Evolutionary conservation across 2,329 filamentous ascomycete genomes (phyloP).

Genomic region (Seiridium cupressi): DNA sequence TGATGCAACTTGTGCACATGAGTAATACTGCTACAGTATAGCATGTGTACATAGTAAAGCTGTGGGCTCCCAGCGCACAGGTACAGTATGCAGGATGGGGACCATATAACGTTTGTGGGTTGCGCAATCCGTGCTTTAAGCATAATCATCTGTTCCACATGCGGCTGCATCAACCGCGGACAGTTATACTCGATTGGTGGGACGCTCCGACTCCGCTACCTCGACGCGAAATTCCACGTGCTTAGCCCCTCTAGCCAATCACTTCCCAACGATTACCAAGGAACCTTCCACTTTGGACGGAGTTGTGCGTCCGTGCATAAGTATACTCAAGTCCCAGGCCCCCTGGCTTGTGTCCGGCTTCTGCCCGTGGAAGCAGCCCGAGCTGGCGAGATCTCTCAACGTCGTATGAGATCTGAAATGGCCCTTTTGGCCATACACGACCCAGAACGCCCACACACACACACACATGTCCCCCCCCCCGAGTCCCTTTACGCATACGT

Average conservation of each 20-base stretch:
- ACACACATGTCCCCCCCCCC: background rate
- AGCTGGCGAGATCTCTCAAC: background rate
- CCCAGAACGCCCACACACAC: background rate
- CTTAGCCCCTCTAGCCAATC: background rate
- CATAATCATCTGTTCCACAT: background rate
- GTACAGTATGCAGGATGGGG: background rate
- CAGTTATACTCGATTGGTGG: constrained; percentile 3
- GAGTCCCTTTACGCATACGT: background rate
- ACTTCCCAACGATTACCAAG: background rate
- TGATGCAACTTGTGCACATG: too few relatives aligned
- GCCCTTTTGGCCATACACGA: background rate
- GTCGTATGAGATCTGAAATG: background rate
- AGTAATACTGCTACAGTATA: too few relatives aligned
- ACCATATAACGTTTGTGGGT: background rate
- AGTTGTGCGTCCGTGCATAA: background rate
- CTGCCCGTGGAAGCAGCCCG: background rate
- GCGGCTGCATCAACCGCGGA: background rate
- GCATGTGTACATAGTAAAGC: background rate
- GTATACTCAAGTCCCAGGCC: background rate
- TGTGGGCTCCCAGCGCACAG: background rate
- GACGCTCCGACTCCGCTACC: background rate
- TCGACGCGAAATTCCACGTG: background rate
- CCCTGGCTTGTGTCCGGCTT: background rate
- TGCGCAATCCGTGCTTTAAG: background rate
- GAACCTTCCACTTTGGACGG: background rate